Evolutionary conservation across 2,329 filamentous ascomycete species (phyloP).

Genomic region (Penicillium sp.): DNA sequence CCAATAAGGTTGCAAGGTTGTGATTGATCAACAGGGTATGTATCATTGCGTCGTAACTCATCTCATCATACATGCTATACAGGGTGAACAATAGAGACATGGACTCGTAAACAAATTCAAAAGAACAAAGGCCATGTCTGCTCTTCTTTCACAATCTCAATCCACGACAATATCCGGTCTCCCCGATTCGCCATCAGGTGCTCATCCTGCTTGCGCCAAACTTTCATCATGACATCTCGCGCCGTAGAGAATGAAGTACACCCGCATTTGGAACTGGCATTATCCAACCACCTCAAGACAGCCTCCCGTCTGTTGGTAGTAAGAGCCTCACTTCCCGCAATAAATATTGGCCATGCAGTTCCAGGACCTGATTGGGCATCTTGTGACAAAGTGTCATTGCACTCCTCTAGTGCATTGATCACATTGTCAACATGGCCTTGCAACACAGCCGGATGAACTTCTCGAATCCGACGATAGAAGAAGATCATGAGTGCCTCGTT

Average conservation of each 20-base stretch:
- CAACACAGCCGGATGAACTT: conserved; percentile 40
- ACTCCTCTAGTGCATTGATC: conserved; percentile 31
- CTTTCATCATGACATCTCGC: conserved; percentile 28
- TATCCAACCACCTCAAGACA: conserved; percentile 26
- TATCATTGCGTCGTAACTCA: background rate
- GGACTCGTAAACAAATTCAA: conserved; percentile 8
- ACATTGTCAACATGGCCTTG: conserved; percentile 40
- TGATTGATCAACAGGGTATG: background rate
- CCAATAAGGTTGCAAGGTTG: too few relatives aligned
- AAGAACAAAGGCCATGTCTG: conserved; percentile 32
- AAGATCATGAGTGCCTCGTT: conserved; percentile 43
- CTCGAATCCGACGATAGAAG: conserved; percentile 44
- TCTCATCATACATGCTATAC: background rate
- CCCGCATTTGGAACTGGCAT: conserved; percentile 22
- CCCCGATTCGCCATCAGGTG: conserved; percentile 20
- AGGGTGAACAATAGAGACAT: background rate
- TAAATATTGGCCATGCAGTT: conserved; percentile 41
- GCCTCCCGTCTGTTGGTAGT: conserved; percentile 19
- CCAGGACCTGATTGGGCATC: conserved; percentile 22
- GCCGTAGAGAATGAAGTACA: conserved; percentile 26
- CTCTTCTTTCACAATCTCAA: conserved; percentile 24
- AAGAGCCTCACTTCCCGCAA: conserved; percentile 43
- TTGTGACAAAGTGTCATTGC: conserved; percentile 24
- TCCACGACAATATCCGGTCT: conserved; percentile 29
- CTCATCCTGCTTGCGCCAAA: conserved; percentile 31